Percentiles rank a stretch among this genome's conserved stretches.
Conservation (phyloP, 2,329 filamentous ascomycete species). For the Colletotrichum phormii region DNA sequence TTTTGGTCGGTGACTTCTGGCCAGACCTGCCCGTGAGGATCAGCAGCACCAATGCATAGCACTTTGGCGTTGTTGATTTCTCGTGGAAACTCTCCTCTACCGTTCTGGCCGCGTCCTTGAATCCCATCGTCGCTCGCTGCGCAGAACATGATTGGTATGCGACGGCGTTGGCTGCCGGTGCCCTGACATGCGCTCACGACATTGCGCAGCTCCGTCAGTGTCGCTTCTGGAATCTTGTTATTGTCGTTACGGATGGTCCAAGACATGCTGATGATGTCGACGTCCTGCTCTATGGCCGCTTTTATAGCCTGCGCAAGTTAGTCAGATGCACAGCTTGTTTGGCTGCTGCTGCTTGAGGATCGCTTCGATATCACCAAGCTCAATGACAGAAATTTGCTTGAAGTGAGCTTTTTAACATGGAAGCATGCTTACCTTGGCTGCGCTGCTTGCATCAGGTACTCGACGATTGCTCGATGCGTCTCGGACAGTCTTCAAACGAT, state of each 20-base stretch:
- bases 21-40: slow-evolving; percentile 29
- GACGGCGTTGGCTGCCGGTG: background rate
- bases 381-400: background rate
- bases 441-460: background rate
- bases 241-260: slow-evolving; percentile 41
- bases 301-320: slow-evolving; percentile 36
- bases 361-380: background rate
- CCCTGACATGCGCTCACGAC: slow-evolving; percentile 34
- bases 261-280: slow-evolving; percentile 46
- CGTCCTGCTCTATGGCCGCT: slow-evolving; percentile 37
- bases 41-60: slow-evolving; percentile 45
- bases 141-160: slow-evolving; percentile 52
- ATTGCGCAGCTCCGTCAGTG: slow-evolving; percentile 35
- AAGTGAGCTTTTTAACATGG: background rate
- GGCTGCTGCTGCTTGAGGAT: too few relatives aligned
- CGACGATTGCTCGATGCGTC: background rate
- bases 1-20: background rate
- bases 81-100: background rate
- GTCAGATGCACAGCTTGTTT: background rate
- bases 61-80: slow-evolving; percentile 8
- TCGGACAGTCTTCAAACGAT: slow-evolving; percentile 38
- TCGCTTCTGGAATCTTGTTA: background rate
- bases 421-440: background rate
- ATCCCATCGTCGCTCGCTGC: slow-evolving; percentile 46
- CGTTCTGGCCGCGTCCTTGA: background rate